phyloP scores from a whole-genome alignment of 2,329 filamentous ascomycete genomes.

The Aureobasidium sp. region DNA sequence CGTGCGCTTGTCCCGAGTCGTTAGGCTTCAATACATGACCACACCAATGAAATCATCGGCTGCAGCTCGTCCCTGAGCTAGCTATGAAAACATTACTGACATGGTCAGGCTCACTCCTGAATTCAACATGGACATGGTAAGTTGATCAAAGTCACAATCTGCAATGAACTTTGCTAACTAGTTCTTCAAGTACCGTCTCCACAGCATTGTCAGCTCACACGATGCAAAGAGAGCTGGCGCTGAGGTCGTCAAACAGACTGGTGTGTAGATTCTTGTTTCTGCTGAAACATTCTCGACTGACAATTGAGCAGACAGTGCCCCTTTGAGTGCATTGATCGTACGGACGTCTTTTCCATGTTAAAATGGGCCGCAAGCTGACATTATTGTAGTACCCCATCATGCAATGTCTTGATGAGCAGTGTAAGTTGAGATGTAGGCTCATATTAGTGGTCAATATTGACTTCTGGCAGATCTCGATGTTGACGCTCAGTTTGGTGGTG shows the following conservation, averaged over 20 bases:
- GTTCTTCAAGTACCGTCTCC: constrained; percentile 52
- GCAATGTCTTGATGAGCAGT: constrained; percentile 84
- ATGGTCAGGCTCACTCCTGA: constrained; percentile 37
- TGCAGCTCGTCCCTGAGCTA: not conserved
- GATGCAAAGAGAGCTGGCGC: constrained; percentile 80
- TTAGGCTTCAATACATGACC: too few relatives aligned
- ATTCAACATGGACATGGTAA: constrained; percentile 73
- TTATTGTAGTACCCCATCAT: constrained; percentile 45
- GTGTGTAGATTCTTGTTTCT: not conserved
- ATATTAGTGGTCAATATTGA: constrained; percentile 42
- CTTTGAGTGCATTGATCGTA: constrained; percentile 59
- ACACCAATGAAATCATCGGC: not conserved
- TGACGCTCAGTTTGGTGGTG: constrained; percentile 79
- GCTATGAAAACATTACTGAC: constrained; percentile 3
- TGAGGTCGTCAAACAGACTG: constrained; percentile 89
- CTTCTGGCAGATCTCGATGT: constrained; percentile 56
- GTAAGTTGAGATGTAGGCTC: not conserved
- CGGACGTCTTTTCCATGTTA: constrained; percentile 40
- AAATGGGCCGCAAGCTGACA: not conserved
- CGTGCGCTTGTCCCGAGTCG: not conserved
- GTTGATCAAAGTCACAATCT: not conserved
- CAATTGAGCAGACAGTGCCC: constrained; percentile 49
- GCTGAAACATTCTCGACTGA: not conserved
- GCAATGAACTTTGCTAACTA: not conserved
- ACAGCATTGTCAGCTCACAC: constrained; percentile 62